Percentiles rank a stretch among this genome's conserved stretches.
These are phyloP conservation scores for Penstemon davidsonii DNA, from an alignment of 257 asterid species.

Conservation along the genomic window DNA sequence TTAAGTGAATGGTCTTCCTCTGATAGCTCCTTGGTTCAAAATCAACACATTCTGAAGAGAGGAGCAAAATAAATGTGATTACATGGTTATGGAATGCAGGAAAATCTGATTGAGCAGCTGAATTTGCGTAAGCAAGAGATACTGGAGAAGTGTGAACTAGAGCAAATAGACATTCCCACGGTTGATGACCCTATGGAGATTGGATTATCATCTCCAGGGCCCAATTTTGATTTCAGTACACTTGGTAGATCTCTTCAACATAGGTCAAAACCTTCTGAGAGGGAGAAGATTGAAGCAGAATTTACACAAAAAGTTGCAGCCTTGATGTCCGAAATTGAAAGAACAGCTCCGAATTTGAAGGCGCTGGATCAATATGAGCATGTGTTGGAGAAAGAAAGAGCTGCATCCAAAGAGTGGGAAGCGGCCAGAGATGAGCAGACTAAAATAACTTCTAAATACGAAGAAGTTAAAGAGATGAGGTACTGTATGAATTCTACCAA, in stretches of 20 bases:
- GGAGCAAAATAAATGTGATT: constrained; percentile 5
- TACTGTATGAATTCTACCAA: constrained; percentile 28
- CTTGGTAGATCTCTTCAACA: constrained; percentile 72
- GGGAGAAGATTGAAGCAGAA: constrained; percentile 88
- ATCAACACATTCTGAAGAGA: background rate
- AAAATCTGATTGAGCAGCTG: constrained; percentile 80
- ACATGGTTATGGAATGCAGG: constrained; percentile 49
- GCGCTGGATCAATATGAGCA: constrained; percentile 90
- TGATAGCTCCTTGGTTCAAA: constrained; percentile 16
- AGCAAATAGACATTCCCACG: constrained; percentile 70
- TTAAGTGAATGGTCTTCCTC: constrained; percentile 17
- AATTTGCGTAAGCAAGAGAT: constrained; percentile 74
- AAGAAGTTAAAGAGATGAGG: constrained; percentile 73
- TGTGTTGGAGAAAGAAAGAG: constrained; percentile 73
- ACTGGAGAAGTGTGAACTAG: constrained; percentile 87
- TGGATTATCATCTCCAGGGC: constrained; percentile 49
- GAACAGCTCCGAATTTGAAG: constrained; percentile 93
- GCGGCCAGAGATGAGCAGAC: constrained; percentile 86
- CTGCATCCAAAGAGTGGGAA: constrained; percentile 82
- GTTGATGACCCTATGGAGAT: constrained; percentile 82
- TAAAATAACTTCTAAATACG: constrained; percentile 65
- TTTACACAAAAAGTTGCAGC: constrained; percentile 71
- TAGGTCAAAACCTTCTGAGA: constrained; percentile 69
- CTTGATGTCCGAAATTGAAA: constrained; percentile 73
- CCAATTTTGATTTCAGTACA: constrained; percentile 72